Conservation (phyloP, 106 monocot genomes). For the Hemerocallis citrina region DNA sequence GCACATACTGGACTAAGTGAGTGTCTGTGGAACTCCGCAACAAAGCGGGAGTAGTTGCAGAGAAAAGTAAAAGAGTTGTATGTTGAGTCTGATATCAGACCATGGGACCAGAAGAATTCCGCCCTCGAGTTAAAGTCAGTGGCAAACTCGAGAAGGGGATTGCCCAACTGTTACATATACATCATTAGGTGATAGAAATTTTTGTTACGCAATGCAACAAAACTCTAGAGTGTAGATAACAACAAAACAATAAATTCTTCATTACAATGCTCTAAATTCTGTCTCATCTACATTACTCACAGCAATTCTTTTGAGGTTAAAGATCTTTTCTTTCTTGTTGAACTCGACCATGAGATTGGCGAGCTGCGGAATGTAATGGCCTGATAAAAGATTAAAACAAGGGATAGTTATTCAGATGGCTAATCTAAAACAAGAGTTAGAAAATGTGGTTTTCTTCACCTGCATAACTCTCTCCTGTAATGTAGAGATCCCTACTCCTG, state of each 20-base stretch:
- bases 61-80: constrained; percentile 57
- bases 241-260: too few species aligned
- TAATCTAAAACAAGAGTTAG: background rate
- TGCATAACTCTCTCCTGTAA: constrained; percentile 94
- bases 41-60: constrained; percentile 96
- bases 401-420: background rate
- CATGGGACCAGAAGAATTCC: constrained; percentile 97
- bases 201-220: too few species aligned
- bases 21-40: constrained; percentile 81
- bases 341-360: constrained; percentile 75
- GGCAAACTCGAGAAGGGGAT: constrained; percentile 88
- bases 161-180: constrained; percentile 52
- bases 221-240: too few species aligned
- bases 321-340: constrained; percentile 55
- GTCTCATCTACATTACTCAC: constrained; percentile 1
- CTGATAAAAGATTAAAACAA: constrained; percentile 25
- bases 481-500: constrained; percentile 67
- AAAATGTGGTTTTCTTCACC: constrained; percentile 10
- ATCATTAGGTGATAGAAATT: too few species aligned
- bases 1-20: constrained; percentile 60
- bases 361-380: constrained; percentile 93
- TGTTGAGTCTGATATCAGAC: constrained; percentile 89
- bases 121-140: constrained; percentile 98
- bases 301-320: constrained; percentile 70
- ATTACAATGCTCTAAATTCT: too few species aligned